phyloP scores from a whole-genome alignment of 2,329 filamentous ascomycete species.

The Fusarium odoratissimum region DNA sequence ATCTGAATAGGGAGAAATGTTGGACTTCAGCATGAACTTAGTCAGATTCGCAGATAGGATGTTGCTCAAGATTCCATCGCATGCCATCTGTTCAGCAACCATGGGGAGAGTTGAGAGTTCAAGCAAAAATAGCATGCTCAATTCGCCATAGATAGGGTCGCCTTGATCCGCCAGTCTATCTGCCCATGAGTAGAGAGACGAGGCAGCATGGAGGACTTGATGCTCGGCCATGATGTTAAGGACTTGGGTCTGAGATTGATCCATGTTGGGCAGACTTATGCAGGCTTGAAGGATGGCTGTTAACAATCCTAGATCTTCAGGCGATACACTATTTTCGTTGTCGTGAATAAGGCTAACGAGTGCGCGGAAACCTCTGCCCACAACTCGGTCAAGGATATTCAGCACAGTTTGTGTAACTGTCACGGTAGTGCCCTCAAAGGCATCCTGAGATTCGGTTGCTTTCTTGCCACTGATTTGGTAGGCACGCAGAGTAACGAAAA shows the following conservation, averaged over 20 bases:
- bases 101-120: conserved; percentile 84
- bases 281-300: conserved; percentile 90
- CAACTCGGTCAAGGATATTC: conserved; percentile 81
- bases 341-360: conserved; percentile 87
- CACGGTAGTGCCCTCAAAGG: conserved; percentile 53
- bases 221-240: conserved; percentile 76
- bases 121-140: conserved; percentile 89
- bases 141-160: conserved; percentile 92
- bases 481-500: conserved; percentile 84
- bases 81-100: conserved; percentile 89
- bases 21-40: conserved; percentile 76
- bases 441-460: conserved; percentile 48
- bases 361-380: conserved; percentile 84
- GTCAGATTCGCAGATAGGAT: conserved; percentile 83
- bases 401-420: conserved; percentile 72
- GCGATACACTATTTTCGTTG: conserved; percentile 67
- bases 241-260: conserved; percentile 76
- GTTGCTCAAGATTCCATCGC: conserved; percentile 84
- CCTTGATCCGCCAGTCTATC: conserved; percentile 81
- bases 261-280: conserved; percentile 80
- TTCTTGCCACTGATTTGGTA: conserved; percentile 59
- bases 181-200: conserved; percentile 92
- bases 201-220: conserved; percentile 82
- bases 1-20: conserved; percentile 83
- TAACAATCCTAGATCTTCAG: conserved; percentile 86